Evolutionary conservation across 805 yeast species (phyloP), one percentile per base, ranked within the genome.

Genomic region (Zygosaccharomyces kombuchaensis): DNA sequence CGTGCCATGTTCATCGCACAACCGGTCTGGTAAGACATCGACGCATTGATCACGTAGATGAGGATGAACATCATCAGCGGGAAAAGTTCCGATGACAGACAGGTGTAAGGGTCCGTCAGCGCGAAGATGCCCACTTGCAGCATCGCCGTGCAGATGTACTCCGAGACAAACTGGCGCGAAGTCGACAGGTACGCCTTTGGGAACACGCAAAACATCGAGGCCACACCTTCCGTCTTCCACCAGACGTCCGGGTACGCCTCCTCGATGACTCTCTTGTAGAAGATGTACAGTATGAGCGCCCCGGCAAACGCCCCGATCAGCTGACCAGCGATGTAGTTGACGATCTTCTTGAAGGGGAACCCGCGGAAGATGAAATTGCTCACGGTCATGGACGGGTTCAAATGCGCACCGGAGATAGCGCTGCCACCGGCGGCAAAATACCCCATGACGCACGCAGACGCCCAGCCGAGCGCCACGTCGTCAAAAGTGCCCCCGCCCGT

Each of bases 1-100:
- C 82, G 73, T 26, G 80, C 80, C 46, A 71, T 62, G 61, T 77
- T 77, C 55, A 77, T 60, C 34, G 80, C 81, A 53, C 73, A 74
- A 14, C 79, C 80, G n/a, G 81, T 76, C 56, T 73, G 74, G 58
- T 66, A 73, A 38, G 79, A 77, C 51, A 72, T 65, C 9, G 76
- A 60, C n/a, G 75, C 66, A 56, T 78, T 80, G 37, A 76, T 55
- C 38, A 70, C 69, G 45, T 60, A 69, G 40, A 77, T 70, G 49
- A 74, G 59, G 38, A 77, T 53, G 48, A 73, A 73, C 27, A 77
- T 58, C 56, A 74, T 70, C 45, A 76, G 54, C 30, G 81, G 80
- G 60, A 73, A 74, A 51, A 73, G 53, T 44, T 68, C 68, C 7
- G 75, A 67, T 9, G 77, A 63, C 13, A 77, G 65, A 45, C 74